These are phyloP conservation scores for Podila epicladia DNA, from an alignment of 192 early-diverging fungal species.

Conservation along the genomic window DNA sequence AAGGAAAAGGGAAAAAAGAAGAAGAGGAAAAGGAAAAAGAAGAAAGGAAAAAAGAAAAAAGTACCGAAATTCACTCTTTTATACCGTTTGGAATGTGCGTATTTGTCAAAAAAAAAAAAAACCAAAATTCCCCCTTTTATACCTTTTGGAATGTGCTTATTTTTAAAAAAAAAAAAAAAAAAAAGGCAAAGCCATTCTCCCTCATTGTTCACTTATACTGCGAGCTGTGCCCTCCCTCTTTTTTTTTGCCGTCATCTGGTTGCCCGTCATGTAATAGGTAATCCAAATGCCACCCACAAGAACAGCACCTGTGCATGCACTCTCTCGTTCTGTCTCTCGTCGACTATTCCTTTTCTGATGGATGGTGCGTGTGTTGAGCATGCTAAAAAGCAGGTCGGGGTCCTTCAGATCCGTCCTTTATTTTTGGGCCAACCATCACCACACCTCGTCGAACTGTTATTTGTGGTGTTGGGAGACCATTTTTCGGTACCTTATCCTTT, in stretches of 20 bases:
- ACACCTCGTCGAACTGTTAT: not conserved
- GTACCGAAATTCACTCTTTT: constrained; percentile 9
- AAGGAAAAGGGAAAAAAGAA: constrained; percentile 28
- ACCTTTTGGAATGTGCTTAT: too few species aligned
- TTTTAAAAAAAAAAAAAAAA: constrained; percentile 15
- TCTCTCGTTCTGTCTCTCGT: not conserved
- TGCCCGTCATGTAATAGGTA: not conserved
- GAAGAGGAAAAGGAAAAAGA: constrained; percentile 5
- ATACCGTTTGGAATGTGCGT: constrained; percentile 10
- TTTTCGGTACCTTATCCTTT: not conserved
- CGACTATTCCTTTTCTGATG: not conserved
- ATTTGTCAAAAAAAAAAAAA: constrained; percentile 14
- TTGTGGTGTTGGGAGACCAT: not conserved
- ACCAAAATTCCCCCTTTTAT: constrained; percentile 13
- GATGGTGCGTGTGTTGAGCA: not conserved
- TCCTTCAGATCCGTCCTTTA: not conserved
- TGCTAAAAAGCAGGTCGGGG: too few species aligned
- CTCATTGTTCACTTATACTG: not conserved
- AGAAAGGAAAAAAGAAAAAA: constrained; percentile 11
- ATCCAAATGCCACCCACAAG: not conserved
- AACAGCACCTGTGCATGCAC: not conserved
- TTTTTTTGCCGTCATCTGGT: not conserved
- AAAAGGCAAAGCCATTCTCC: constrained; percentile 1
- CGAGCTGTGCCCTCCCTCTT: not conserved
- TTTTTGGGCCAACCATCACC: not conserved